phyloP scores from a whole-genome alignment of 164 flowering plant species.

The grape (Vitis vinifera) region DNA sequence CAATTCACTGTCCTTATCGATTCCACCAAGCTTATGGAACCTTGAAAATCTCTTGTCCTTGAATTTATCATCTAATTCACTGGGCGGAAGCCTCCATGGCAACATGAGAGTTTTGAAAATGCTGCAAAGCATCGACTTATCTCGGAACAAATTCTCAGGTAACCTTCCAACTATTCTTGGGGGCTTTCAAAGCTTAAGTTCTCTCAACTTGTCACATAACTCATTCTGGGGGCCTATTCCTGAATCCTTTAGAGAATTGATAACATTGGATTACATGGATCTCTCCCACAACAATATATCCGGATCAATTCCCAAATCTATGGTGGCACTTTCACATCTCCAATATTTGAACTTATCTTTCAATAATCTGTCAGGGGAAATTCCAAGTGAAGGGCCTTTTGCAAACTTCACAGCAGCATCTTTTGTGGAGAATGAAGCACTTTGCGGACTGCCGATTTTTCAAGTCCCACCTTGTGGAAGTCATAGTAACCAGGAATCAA shows the following conservation, averaged over 20 bases:
- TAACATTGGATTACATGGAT: conserved; percentile 4
- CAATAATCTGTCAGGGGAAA: conserved; percentile 9
- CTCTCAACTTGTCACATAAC: not conserved
- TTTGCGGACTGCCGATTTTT: conserved; percentile 3
- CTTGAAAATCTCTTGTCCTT: conserved; percentile 7
- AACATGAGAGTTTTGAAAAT: conserved; percentile 13
- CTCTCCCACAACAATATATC: conserved; percentile 9
- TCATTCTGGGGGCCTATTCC: conserved; percentile 9
- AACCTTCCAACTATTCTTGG: not conserved
- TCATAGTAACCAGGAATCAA: not conserved
- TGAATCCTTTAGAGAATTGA: not conserved
- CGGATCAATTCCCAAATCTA: conserved; percentile 4
- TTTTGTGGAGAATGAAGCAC: conserved; percentile 6
- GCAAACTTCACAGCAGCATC: conserved; percentile 11
- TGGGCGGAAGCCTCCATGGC: conserved; percentile 13
- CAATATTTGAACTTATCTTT: conserved; percentile 8
- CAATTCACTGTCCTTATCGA: conserved; percentile 14
- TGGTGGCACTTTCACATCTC: conserved; percentile 3
- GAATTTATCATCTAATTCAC: conserved; percentile 17
- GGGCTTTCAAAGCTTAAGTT: conserved; percentile 1
- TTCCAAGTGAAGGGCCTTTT: conserved; percentile 16
- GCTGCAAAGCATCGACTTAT: conserved; percentile 1
- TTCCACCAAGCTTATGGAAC: conserved; percentile 18
- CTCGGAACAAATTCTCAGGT: conserved; percentile 9
- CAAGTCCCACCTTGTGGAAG: not conserved